These are phyloP conservation scores for Brassica nigra DNA, from an alignment of 345 rosid species.

Conservation along the genomic window DNA sequence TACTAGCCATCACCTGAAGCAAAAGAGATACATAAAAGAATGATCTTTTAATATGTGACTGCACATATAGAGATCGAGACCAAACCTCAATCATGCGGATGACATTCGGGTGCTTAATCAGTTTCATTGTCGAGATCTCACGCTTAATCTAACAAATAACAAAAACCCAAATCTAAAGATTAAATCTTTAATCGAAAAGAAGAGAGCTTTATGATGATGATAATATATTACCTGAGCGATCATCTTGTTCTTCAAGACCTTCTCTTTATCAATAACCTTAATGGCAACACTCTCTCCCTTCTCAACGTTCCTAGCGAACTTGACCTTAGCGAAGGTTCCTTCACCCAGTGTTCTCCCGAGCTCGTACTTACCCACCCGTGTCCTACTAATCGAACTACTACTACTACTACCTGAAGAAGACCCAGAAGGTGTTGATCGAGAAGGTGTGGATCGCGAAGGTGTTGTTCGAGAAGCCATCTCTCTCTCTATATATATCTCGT, in stretches of 20 bases:
- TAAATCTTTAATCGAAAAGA: background rate
- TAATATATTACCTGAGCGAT: constrained; percentile 67
- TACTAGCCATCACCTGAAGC: constrained; percentile 96
- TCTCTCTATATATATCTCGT: background rate
- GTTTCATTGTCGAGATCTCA: constrained; percentile 92
- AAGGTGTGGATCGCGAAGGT: constrained; percentile 41
- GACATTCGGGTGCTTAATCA: constrained; percentile 90
- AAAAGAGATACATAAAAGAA: background rate
- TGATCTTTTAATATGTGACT: background rate
- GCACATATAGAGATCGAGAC: constrained; percentile 2
- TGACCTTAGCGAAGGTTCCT: constrained; percentile 98
- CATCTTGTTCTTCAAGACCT: constrained; percentile 85
- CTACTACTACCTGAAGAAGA: constrained; percentile 29
- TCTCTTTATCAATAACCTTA: constrained; percentile 93
- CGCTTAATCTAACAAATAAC: constrained; percentile 70
- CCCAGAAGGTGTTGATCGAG: constrained; percentile 32
- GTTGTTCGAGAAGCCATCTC: constrained; percentile 50
- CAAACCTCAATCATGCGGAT: constrained; percentile 95
- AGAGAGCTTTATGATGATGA: background rate
- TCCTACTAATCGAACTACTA: constrained; percentile 36
- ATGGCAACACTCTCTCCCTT: constrained; percentile 84
- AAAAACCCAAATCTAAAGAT: background rate
- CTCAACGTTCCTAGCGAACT: constrained; percentile 76
- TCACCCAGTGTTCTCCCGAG: constrained; percentile 90
- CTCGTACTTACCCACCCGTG: constrained; percentile 96